Base-by-base conservation (phyloP, 106 monocot species). In the Dactylorhiza incarnata region DNA sequence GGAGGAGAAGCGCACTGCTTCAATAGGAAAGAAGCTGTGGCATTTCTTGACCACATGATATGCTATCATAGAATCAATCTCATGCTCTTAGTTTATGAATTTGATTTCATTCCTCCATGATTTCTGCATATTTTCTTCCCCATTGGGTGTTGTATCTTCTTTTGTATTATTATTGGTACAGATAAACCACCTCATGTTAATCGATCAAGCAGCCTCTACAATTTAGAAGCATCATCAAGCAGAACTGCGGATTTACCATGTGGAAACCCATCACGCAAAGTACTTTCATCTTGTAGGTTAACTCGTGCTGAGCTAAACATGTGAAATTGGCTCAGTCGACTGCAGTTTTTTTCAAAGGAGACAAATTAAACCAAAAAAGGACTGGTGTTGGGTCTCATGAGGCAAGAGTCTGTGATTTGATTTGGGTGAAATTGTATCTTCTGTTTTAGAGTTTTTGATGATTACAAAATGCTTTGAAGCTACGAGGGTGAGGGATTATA, bases 21-120 rank as follows among this genome's bases (percentile, higher is more conserved):
- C 91, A 0, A 79, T 91, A 9, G 79, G 91, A 46, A 91, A 87
- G 79, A 91, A 87, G 83, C 52, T 91, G 10, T 91, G 87, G 87
- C 75, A 78, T 20, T 90, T 90, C 81, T 83, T 90, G 26, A 90
- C 90, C 22, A 85, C 88, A 48, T 88, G 71, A 85, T 49, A 48
- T 49, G 44, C 66, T 66, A 14, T 37, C 23, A 63, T 6, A 66
- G 66, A 13, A 7, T 24, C 5, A 22, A 62, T 52, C 52, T 11
- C 37, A 15, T 54, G 8, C 23, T 4, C 5, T 22, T 62, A 62
- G 22, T 22, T 62, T 24, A 66, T 66, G 66, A 66, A 23, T 37
- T n/a, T 26, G 66, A 66, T 24, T 66, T 43, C 29, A 3, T 37
- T 66, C 17, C 29, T 66, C 37, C 9, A 13, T 26, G 66, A 66